Conservation (phyloP, 169 alveolate genomes). For the Cryptosporidium sp. region DNA sequence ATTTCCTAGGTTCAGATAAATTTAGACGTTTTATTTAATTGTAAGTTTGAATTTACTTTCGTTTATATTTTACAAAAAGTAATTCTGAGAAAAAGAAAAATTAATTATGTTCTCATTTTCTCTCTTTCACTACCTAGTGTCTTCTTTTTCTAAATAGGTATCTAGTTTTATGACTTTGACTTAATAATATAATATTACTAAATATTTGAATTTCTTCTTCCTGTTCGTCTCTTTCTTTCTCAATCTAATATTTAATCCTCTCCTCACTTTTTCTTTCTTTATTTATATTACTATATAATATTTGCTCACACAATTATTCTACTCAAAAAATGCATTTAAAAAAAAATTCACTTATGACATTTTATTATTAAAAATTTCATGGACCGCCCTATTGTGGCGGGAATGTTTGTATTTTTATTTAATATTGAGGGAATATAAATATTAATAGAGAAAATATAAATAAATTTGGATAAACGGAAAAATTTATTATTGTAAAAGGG, state of each 20-base stretch:
- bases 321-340: not conserved
- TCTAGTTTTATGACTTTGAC: too few species aligned
- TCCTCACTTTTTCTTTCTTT: not conserved
- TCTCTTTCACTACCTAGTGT: too few species aligned
- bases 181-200: too few species aligned
- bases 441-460: not conserved
- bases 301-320: not conserved
- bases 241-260: too few species aligned
- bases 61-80: too few species aligned
- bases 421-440: conserved; percentile 1
- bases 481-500: not conserved
- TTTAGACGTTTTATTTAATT: too few species aligned
- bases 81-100: too few species aligned
- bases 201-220: too few species aligned
- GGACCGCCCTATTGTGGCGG: not conserved
- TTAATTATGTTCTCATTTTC: too few species aligned
- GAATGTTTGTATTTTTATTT: not conserved
- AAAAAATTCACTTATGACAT: not conserved
- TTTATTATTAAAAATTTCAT: too few species aligned
- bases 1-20: not conserved
- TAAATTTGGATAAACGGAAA: not conserved
- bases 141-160: too few species aligned
- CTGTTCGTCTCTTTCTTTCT: not conserved
- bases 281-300: too few species aligned
- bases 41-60: not conserved